These are phyloP conservation scores for Penicillium sp. DNA, from an alignment of 2,329 filamentous ascomycete species.

Conservation along the genomic window DNA sequence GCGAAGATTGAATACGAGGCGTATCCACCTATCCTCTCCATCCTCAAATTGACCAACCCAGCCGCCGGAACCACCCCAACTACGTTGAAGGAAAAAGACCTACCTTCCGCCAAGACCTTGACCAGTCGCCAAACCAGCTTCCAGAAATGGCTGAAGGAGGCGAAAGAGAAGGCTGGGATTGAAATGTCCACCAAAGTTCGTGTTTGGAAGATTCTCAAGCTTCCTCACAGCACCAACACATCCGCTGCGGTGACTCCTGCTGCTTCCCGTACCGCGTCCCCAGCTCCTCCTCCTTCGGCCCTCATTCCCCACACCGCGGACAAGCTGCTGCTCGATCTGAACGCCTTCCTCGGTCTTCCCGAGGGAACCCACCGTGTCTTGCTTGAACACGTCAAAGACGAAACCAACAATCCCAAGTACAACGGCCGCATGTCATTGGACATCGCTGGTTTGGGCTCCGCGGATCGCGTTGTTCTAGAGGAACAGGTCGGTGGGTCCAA, in stretches of 20 bases:
- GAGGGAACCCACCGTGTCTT: constrained; percentile 66
- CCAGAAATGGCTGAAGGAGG: constrained; percentile 72
- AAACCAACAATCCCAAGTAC: constrained; percentile 72
- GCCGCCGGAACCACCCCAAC: constrained; percentile 61
- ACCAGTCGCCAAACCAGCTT: constrained; percentile 71
- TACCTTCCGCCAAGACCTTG: constrained; percentile 66
- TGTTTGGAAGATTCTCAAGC: constrained; percentile 65
- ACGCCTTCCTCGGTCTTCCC: constrained; percentile 64
- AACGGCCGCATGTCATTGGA: constrained; percentile 72
- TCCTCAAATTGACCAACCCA: constrained; percentile 72
- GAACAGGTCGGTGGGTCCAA: constrained; percentile 63
- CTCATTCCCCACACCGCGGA: constrained; percentile 46
- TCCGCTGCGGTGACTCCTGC: constrained; percentile 48
- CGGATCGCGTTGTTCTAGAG: constrained; percentile 80
- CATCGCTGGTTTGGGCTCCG: constrained; percentile 67
- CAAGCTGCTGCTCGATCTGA: constrained; percentile 62
- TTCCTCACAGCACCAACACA: constrained; percentile 48
- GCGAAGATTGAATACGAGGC: constrained; percentile 79
- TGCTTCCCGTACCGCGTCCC: constrained; percentile 46
- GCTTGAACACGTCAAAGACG: constrained; percentile 65
- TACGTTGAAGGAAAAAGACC: constrained; percentile 61
- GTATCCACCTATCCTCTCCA: constrained; percentile 79
- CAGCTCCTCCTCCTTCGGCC: constrained; percentile 47
- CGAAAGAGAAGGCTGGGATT: constrained; percentile 70
- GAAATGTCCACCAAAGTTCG: constrained; percentile 72